Conservation (phyloP, 192 early-diverging fungal species). For the Coemansia erecta region DNA sequence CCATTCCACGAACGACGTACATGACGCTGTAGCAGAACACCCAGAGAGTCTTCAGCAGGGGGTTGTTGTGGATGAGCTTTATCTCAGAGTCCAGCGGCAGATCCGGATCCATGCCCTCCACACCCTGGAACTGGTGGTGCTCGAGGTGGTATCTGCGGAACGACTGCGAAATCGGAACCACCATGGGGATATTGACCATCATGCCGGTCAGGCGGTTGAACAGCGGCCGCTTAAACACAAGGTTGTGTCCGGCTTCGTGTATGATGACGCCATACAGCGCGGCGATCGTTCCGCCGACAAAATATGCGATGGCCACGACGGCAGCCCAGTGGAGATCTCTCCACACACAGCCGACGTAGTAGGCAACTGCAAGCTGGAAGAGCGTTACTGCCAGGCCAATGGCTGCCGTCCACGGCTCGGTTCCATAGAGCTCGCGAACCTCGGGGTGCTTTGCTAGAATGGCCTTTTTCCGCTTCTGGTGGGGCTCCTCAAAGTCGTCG, state of each 20-base stretch:
- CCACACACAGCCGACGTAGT: slow-evolving; percentile 66
- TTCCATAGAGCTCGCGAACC: slow-evolving; percentile 80
- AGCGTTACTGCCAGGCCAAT: slow-evolving; percentile 60
- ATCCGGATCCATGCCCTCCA: slow-evolving; percentile 90
- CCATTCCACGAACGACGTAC: slow-evolving; percentile 73
- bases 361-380: slow-evolving; percentile 75
- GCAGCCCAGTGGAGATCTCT: slow-evolving; percentile 61
- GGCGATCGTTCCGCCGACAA: slow-evolving; percentile 83
- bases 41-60: slow-evolving; percentile 70
- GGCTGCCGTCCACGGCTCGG: slow-evolving; percentile 74
- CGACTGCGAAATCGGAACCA: slow-evolving; percentile 75
- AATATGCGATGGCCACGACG: slow-evolving; percentile 62
- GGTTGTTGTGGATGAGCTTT: slow-evolving; percentile 68
- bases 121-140: slow-evolving; percentile 95
- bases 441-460: slow-evolving; percentile 88
- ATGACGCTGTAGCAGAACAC: slow-evolving; percentile 79
- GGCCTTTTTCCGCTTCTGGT: slow-evolving; percentile 81
- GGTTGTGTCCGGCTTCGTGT: slow-evolving; percentile 89
- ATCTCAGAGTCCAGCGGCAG: slow-evolving; percentile 85
- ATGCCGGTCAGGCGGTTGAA: slow-evolving; percentile 78
- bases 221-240: slow-evolving; percentile 68
- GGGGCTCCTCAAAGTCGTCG: slow-evolving; percentile 93
- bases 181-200: slow-evolving; percentile 84
- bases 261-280: slow-evolving; percentile 82
- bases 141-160: slow-evolving; percentile 92